Conservation (phyloP, 2,329 filamentous ascomycete genomes). For the Cadophora sp. region DNA sequence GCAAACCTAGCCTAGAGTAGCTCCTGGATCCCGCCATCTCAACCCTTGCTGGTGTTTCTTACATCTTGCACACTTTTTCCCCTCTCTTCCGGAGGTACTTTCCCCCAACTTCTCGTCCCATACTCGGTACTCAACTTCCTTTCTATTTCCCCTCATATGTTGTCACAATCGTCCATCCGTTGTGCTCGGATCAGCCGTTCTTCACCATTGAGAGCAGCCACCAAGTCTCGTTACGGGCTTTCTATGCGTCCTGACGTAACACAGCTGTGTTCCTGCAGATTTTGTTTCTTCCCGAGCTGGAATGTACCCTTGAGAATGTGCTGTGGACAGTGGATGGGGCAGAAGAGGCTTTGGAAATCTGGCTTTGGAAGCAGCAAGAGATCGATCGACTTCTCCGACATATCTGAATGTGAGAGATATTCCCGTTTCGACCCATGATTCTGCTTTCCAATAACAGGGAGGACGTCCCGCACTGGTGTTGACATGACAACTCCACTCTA, state of each 20-base stretch:
- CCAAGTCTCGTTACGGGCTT: not conserved
- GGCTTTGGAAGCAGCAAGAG: not conserved
- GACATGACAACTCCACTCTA: not conserved
- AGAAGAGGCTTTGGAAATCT: not conserved
- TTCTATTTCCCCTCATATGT: not conserved
- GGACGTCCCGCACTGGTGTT: not conserved
- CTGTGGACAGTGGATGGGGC: not conserved
- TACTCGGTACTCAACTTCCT: not conserved
- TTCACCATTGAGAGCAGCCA: not conserved
- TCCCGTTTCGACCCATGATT: conserved; percentile 8
- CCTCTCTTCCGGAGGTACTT: not conserved
- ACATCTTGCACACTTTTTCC: conserved; percentile 19
- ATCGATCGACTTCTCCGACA: conserved; percentile 15
- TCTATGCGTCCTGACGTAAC: conserved; percentile 5
- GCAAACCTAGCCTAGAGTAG: too few species aligned
- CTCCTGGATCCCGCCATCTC: too few species aligned
- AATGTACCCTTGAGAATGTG: not conserved
- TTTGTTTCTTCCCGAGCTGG: conserved; percentile 5
- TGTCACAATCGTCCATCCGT: not conserved
- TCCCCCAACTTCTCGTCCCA: not conserved
- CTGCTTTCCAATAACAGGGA: not conserved
- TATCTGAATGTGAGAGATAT: conserved; percentile 17
- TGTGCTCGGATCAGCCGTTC: conserved; percentile 7
- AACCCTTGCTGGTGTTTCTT: conserved; percentile 11
- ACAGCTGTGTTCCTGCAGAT: conserved; percentile 23